phyloP scores from a whole-genome alignment of 768 basidiomycete species.

The Panus rudis region DNA sequence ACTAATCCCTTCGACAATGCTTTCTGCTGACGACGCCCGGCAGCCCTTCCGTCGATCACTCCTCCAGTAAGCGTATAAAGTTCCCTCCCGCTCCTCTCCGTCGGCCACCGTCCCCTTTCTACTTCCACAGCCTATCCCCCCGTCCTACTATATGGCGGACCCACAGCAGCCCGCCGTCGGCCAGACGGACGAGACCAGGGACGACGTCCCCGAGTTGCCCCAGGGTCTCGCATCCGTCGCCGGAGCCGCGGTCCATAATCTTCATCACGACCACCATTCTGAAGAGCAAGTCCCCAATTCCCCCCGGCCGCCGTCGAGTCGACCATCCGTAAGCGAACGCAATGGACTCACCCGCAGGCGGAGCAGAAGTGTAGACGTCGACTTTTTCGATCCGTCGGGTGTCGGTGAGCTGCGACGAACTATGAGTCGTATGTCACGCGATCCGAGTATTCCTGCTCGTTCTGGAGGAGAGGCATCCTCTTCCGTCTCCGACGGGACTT shows the following conservation, averaged over 20 bases:
- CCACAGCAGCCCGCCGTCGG: conserved; percentile 3
- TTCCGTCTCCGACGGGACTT: conserved; percentile 14
- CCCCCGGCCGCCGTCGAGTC: background rate
- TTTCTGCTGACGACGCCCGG: too few relatives aligned
- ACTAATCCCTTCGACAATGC: too few relatives aligned
- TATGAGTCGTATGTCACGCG: conserved; percentile 24
- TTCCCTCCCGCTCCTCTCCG: too few relatives aligned
- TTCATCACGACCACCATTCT: background rate
- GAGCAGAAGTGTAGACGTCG: conserved; percentile 29
- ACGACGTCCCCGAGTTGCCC: conserved; percentile 10
- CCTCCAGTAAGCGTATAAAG: too few relatives aligned
- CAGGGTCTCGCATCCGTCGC: conserved; percentile 3
- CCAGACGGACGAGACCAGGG: conserved; percentile 6
- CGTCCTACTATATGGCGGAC: too few relatives aligned
- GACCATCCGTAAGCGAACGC: background rate
- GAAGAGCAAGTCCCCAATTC: background rate
- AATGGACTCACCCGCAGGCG: conserved; percentile 1
- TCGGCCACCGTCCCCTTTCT: too few relatives aligned
- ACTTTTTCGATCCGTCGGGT: conserved; percentile 50
- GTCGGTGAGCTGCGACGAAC: conserved; percentile 34
- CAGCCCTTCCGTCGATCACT: too few relatives aligned
- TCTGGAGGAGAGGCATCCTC: conserved; percentile 5
- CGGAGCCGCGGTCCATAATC: background rate
- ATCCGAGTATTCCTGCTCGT: conserved; percentile 3
- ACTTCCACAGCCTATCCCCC: too few relatives aligned